Evolutionary conservation across 1,284 basidiomycete species (phyloP).

Genomic region (Moesziomyces antarcticus): DNA sequence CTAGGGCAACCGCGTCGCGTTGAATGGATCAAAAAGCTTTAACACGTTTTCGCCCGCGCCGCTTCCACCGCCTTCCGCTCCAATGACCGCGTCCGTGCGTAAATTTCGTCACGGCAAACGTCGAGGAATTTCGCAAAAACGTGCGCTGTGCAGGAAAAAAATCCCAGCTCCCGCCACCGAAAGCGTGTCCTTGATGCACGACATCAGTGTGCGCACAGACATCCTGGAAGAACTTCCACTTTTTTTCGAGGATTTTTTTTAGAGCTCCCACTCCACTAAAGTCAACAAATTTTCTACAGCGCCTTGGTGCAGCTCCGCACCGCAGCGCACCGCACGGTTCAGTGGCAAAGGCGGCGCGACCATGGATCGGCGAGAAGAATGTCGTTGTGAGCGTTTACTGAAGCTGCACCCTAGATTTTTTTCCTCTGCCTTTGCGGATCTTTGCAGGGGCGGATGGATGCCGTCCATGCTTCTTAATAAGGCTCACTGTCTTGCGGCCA

Average conservation of each 20-base stretch:
- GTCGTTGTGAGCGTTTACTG: background rate
- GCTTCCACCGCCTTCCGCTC: background rate
- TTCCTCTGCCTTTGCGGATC: background rate
- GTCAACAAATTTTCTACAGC: background rate
- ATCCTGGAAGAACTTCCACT: conserved; percentile 33
- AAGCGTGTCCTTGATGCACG: background rate
- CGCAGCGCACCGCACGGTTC: too few species aligned
- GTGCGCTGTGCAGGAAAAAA: too few species aligned
- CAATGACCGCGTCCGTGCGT: background rate
- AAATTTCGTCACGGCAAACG: too few species aligned
- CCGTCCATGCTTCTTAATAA: background rate
- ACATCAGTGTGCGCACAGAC: conserved; percentile 19
- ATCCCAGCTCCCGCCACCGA: too few species aligned
- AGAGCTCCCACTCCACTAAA: conserved; percentile 12
- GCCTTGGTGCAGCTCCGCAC: background rate
- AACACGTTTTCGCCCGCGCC: background rate
- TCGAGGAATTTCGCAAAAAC: too few species aligned
- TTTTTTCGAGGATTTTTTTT: conserved; percentile 12
- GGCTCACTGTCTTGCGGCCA: too few species aligned
- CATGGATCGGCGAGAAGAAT: background rate
- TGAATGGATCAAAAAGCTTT: background rate
- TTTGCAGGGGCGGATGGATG: conserved; percentile 4
- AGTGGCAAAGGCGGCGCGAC: background rate
- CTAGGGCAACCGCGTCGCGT: conserved; percentile 6
- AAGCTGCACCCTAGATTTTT: conserved; percentile 4